Evolutionary conservation across 345 rosid genomes (phyloP), one percentile per base, ranked within the genome.

Genomic region (Clarkia xantiana): DNA sequence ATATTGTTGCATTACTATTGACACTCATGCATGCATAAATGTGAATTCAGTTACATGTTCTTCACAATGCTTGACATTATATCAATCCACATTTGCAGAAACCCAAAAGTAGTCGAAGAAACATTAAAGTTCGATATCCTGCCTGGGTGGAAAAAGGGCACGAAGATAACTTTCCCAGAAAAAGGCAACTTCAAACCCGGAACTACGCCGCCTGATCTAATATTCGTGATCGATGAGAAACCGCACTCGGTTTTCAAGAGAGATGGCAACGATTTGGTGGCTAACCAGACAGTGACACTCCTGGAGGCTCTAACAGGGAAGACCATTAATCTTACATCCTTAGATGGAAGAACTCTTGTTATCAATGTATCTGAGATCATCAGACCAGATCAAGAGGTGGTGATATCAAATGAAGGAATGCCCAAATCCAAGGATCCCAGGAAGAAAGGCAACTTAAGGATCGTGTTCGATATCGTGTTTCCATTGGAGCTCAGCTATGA

Each of bases 81-180:
- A 3, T 8, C 13, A 44, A 39, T 54, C 17, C 18, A 20, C 51
- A 36, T 19, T 59, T 65, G 62, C 66, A 80, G 88, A 10, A 72
- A 65, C 63, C 73, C 73, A 40, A 76, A 67, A 46, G 70, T 76
- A 6, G 75, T 78, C 12, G 83, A 90, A 12, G 97, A 90, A 68
- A 72, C 70, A 34, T 49, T 84, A 48, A 84, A 76, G 67, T 78
- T 86, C 43, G 89, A 80, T 16, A 76, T 82, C 49, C 64, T 71
- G 52, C 89, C 86, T 11, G 93, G 95, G 16, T 86, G 95, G 95
- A 86, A 82, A 67, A 86, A 78, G 56, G 86, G 93, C 39, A 82
- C 95, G 2, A 80, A 82, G 67, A 80, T 86, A 59, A 80, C 89
- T n/a, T 80, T 86, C 52, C 86, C 80, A 0, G 95, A 71, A 71